Evolutionary conservation across 169 alveolate genomes (phyloP), one percentile per base, ranked within the genome.

Genomic region (Plasmodium vinckei): DNA sequence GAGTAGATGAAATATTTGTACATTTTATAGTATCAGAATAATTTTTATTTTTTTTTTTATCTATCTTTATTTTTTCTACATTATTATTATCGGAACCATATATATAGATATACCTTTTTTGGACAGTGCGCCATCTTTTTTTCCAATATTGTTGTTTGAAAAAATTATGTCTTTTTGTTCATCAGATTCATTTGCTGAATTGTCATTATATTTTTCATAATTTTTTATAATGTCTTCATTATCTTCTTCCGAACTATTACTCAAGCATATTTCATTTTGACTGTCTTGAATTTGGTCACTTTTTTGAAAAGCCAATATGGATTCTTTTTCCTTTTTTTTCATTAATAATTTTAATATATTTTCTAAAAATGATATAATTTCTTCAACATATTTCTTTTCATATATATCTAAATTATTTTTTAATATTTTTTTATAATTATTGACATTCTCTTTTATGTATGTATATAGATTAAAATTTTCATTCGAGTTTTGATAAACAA

Each of bases 331-430:
- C 17, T 46, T 75, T 75, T 64, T 65, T 75, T 75, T 39, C 4
- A 33, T 33, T 21, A 75, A 63, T 7, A 19, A 49, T 75, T 75
- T 64, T 39, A 75, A 61, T 27, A 63, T 63, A 51, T 51, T 47
- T 23, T 75, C 39, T 33, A 63, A 75, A 65, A 75, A 47, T 17
- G 54, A 13, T 46, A 75, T 61, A 9, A 75, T 64, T 21, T 75
- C 88, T 56, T 75, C 27, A 63, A 75, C 49, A 23, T 75, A 75
- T 51, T 75, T 61, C 21, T 69, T 75, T 57, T 75, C 75, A 59
- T 75, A 65, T 27, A 63, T 75, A 7, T 75, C 88, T 23, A 75
- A 67, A 42, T 75, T 65, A 9, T 63, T 67, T 42, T 75, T 47
- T 64, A 75, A 53, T 15, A 75, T 15, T 10, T 75, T 5, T 49